Evolutionary conservation across 345 rosid genomes (phyloP), one percentile per base, ranked within the genome.

Genomic region (Corchorus capsularis): DNA sequence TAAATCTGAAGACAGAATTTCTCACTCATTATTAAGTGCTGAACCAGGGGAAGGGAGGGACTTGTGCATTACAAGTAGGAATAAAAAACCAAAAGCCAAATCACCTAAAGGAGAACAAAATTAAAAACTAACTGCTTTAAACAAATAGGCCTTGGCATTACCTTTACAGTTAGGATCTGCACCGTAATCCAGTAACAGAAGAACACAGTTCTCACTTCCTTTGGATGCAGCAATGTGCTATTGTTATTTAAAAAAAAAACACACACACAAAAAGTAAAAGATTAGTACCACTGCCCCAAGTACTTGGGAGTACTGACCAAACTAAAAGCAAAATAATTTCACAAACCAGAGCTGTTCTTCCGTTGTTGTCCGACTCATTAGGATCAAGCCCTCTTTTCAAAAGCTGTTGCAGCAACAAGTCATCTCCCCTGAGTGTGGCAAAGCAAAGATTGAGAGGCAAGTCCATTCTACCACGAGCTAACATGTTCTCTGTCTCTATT

Each of bases 151-250:
- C 35, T 57, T 4, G 72, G 53, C 22, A 64, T 59, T 88, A 93
- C 98, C 99, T 93, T 76, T 87, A 74, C 84, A 75, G 59, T 92
- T 92, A 43, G 93, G 90, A 84, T 89, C 84, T 41, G 92, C 96
- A 13, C 85, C 85, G 61, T 85, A 83, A 71, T 90, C 92, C 73
- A 95, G 86, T 8, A 95, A 90, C 67, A 81, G 91, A 76, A 86
- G 88, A 54, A 88, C 93, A n/a, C 96, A 93, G 47, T 89, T 87
- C 71, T 88, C 82, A 50, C 78, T 86, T 75, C 99, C 99, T 77
- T 86, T 89, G 10, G 94, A 87, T 52, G 97, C 92, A 73, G 98
- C 91, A 63, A 95, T 92, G 75, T 95, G 98, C 99, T 93, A 78
- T 75, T 77, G 72, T 68, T 61, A 9, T 50, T 32, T 32, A 55